A percentile compares a stretch with the other conserved stretches of the same genome.
Conservation (phyloP, 2,329 filamentous ascomycete genomes). For the Dryadomyces quercus-mongolicae region DNA sequence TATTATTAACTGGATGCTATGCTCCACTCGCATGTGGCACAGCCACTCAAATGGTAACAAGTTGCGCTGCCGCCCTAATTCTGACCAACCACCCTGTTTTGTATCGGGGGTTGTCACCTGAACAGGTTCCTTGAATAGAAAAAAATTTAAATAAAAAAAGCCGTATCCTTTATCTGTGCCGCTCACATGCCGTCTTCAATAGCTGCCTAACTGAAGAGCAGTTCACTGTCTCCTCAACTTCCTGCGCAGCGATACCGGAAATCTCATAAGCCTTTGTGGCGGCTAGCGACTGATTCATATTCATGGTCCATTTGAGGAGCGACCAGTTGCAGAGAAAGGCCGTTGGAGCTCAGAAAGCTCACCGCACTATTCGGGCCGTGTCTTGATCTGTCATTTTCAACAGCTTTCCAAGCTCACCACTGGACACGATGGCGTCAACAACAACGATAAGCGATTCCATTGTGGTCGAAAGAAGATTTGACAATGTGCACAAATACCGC, state of each 20-base stretch:
- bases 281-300: not conserved
- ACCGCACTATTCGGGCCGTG: too few species aligned
- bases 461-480: slow-evolving; percentile 17
- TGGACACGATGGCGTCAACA: slow-evolving; percentile 3
- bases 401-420: not conserved
- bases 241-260: too few species aligned
- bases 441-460: slow-evolving; percentile 5
- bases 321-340: not conserved
- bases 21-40: too few species aligned
- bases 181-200: too few species aligned
- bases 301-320: not conserved
- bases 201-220: too few species aligned
- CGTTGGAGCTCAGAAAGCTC: too few species aligned
- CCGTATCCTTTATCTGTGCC: not conserved
- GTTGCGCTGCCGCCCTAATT: not conserved
- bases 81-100: not conserved
- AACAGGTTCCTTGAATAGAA: too few species aligned
- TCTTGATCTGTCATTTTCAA: too few species aligned
- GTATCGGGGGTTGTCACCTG: too few species aligned
- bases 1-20: too few species aligned
- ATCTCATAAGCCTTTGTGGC: too few species aligned
- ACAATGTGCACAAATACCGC: slow-evolving; percentile 47
- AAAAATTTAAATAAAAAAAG: not conserved
- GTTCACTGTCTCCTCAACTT: too few species aligned
- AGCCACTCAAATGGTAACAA: not conserved